Base-by-base conservation (phyloP, 495 filamentous ascomycete genomes). In the Podospora bellae-mahoneyi region DNA sequence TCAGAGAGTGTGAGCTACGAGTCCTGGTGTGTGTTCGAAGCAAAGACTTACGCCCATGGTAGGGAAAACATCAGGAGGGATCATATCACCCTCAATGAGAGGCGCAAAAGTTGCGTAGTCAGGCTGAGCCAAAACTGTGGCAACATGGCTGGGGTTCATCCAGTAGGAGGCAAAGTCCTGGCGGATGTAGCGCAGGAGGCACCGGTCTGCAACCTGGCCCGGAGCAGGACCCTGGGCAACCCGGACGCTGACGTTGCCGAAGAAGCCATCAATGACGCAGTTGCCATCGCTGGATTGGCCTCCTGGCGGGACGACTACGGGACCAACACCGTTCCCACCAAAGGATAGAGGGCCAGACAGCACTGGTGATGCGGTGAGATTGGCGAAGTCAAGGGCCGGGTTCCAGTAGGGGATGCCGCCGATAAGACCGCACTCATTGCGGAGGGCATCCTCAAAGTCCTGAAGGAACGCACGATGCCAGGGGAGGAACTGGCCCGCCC, bases 231-330 rank as follows among this genome's bases (percentile, higher is more conserved):
- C 79, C 1, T 85, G 86, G 15, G 85, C 86, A 19, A 88, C 72
- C 72, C 85, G 84, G 48, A 86, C 74, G 0, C 74, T 9, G 61
- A 78, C 76, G 69, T 75, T 66, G 20, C 76, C 76, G 72, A 90
- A 88, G 5, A 87, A 88, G 0, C 87, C 89, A 53, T 76, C 79
- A 1, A 76, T 79, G 3, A 91, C 80, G 67, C 88, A 91, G 5
- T 89, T 89, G n/a, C 88, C 88, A 23, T 88, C 89, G 2, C 71
- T 80, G 18, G 55, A 58, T 19, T n/a, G 23, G 10, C 23, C 60
- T n/a, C 82, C 86, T 0, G 81, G 65, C 0, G 82, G 79, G 3
- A 85, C 71, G 9, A 39, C 10, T 13, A 48, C 39, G 55, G 28
- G n/a, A 27, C 30, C 23, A n/a, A 57, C 64, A 6, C 64, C 64